These are phyloP conservation scores for Podospora pseudopauciseta DNA, from an alignment of 495 filamentous ascomycete genomes.

Conservation along the genomic window DNA sequence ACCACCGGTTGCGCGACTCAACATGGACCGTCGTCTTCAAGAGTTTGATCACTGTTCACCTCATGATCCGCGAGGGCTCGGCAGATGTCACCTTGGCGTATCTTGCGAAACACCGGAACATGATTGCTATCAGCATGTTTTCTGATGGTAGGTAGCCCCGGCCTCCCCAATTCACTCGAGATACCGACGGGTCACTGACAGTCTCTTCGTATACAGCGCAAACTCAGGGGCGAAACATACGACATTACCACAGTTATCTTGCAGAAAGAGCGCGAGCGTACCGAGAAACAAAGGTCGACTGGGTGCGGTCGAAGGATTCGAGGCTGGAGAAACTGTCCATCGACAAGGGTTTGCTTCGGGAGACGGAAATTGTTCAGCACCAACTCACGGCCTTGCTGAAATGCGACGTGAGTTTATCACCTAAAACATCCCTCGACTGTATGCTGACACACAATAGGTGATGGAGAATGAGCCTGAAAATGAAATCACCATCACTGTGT, in stretches of 20 bases:
- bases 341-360: conserved; percentile 87
- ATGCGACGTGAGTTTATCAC: conserved; percentile 65
- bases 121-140: conserved; percentile 83
- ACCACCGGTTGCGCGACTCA: conserved; percentile 83
- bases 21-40: conserved; percentile 99
- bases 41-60: conserved; percentile 86
- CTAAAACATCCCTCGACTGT: not conserved
- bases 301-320: conserved; percentile 77
- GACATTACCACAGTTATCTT: conserved; percentile 85
- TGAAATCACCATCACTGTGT: conserved; percentile 95
- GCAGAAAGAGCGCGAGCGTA: conserved; percentile 77
- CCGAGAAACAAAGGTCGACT: conserved; percentile 80
- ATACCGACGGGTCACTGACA: conserved; percentile 14
- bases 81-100: conserved; percentile 82
- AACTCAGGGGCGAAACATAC: conserved; percentile 91
- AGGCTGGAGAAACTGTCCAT: conserved; percentile 81
- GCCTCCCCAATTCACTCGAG: not conserved
- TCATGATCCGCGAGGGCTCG: conserved; percentile 96
- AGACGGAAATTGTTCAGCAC: conserved; percentile 87
- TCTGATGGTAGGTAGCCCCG: conserved; percentile 70
- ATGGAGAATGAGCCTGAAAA: conserved; percentile 89
- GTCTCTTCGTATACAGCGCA: conserved; percentile 56
- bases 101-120: conserved; percentile 75
- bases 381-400: conserved; percentile 82
- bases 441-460: not conserved